Evolutionary conservation across 805 yeast genomes (phyloP).

Genomic region (Candida methanosorbosa): DNA sequence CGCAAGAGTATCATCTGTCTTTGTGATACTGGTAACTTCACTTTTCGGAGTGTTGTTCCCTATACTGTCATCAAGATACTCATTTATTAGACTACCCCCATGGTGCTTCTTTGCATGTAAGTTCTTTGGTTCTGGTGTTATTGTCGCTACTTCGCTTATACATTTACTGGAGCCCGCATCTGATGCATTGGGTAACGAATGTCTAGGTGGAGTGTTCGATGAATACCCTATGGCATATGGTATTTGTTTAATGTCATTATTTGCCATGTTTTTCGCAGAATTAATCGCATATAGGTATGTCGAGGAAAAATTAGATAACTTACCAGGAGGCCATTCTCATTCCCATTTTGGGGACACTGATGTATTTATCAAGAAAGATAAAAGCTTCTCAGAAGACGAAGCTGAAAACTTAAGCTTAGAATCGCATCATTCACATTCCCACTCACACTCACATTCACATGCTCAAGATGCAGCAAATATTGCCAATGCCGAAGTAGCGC

Average conservation of each 20-base stretch:
- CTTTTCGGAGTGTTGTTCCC: conserved; percentile 57
- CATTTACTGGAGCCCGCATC: conserved; percentile 66
- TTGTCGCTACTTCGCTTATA: conserved; percentile 72
- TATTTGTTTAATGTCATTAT: conserved; percentile 40
- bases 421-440: no score
- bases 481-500: conserved; percentile 11
- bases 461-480: not conserved
- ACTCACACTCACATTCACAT: no score
- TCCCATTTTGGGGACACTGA: conserved; percentile 42
- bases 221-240: conserved; percentile 50
- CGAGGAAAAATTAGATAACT: conserved; percentile 21
- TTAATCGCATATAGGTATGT: conserved; percentile 38
- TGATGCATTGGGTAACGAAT: conserved; percentile 44
- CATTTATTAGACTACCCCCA: conserved; percentile 49
- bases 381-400: conserved; percentile 10
- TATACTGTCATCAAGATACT: conserved; percentile 47
- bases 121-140: conserved; percentile 79
- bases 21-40: conserved; percentile 52
- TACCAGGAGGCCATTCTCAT: conserved; percentile 24
- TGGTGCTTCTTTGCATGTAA: conserved; percentile 62
- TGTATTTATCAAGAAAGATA: conserved; percentile 22
- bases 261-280: conserved; percentile 45
- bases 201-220: conserved; percentile 53
- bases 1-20: conserved; percentile 50
- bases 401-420: conserved; percentile 11